Base-by-base conservation (phyloP, 2,329 filamentous ascomycete species). In the Monilinia laxa region DNA sequence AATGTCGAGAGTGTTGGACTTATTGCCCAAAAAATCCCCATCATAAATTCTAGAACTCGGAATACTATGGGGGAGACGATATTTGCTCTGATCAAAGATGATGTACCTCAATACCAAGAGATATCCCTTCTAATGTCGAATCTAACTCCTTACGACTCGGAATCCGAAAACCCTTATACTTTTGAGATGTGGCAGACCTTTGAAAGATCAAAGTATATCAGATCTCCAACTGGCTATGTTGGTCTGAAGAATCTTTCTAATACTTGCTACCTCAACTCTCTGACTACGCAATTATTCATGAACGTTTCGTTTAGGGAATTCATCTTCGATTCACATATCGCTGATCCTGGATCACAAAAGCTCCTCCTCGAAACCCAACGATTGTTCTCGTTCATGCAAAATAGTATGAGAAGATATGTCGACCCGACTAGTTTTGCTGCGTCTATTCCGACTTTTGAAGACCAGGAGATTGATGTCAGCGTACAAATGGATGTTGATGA, bases 401-500 rank as follows among this genome's bases (percentile, higher is more conserved):
- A 93, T 71, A 92, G 89, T 60, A 89, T 89, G 71, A 84, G 85
- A 47, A 90, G 90, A 71, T 89, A 82, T 67, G 84, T 93, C 25
- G 91, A 95, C 69, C 91, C 95, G 0, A 82, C 84, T 62, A 82
- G 82, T 1, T 88, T 96, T 69, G 90, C 95, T 18, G 82, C 83
- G 45, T 89, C 87, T 52, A 92, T 98, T 73, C 89, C 87, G 72
- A 94, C 90, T 0, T 94, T 93, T 67, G 92, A 96, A 47, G 90
- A 93, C 67, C 84, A 87, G 2, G 83, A 86, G 20, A 96, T 99
- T 70, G 93, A 98, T 77, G 89, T 96, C 35, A 87, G 89, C 66
- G 87, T 91, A 68, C 95, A 99, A 77, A 98, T 99, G 92, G 95
- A 99, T 76, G 95, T 97, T 6, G 95, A 98, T 72, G 93, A 97